Evolutionary conservation across 2,329 filamentous ascomycete species (phyloP).

Genomic region (Xylariaceae sp.): DNA sequence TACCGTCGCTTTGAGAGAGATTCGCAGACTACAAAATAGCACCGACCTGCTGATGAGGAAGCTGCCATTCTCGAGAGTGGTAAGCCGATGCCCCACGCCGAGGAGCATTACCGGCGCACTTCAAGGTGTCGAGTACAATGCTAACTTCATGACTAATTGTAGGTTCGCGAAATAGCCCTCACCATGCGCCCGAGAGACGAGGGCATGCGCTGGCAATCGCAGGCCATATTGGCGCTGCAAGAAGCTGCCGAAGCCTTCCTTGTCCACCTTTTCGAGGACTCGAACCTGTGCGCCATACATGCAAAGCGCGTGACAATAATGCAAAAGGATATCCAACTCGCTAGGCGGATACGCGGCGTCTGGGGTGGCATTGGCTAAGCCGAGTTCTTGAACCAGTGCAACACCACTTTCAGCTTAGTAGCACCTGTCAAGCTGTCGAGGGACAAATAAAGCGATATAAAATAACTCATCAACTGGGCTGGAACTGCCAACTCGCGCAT

Average conservation of each 20-base stretch:
- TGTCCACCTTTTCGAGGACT: constrained; percentile 94
- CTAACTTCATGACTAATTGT: constrained; percentile 7
- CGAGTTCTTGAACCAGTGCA: not conserved
- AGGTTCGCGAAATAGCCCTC: constrained; percentile 76
- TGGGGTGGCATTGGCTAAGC: constrained; percentile 70
- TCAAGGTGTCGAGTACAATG: not conserved
- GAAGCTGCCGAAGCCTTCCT: constrained; percentile 97
- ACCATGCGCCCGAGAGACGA: constrained; percentile 65
- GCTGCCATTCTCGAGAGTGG: constrained; percentile 79
- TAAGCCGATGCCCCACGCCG: constrained; percentile 42
- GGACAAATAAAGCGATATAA: not conserved
- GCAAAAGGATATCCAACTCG: constrained; percentile 97
- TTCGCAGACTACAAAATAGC: constrained; percentile 85
- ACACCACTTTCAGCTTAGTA: not conserved
- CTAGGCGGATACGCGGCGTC: constrained; percentile 76
- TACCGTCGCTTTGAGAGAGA: constrained; percentile 88
- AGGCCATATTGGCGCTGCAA: constrained; percentile 90
- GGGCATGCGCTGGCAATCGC: constrained; percentile 92
- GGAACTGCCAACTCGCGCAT: not conserved
- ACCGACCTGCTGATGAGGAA: constrained; percentile 86
- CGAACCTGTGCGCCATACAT: constrained; percentile 95
- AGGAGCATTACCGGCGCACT: not conserved
- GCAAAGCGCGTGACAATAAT: constrained; percentile 96
- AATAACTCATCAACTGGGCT: not conserved
- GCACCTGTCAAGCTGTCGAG: not conserved